Conservation (phyloP, 352 stramenopile species). For the Phytopythium kandeliae region DNA sequence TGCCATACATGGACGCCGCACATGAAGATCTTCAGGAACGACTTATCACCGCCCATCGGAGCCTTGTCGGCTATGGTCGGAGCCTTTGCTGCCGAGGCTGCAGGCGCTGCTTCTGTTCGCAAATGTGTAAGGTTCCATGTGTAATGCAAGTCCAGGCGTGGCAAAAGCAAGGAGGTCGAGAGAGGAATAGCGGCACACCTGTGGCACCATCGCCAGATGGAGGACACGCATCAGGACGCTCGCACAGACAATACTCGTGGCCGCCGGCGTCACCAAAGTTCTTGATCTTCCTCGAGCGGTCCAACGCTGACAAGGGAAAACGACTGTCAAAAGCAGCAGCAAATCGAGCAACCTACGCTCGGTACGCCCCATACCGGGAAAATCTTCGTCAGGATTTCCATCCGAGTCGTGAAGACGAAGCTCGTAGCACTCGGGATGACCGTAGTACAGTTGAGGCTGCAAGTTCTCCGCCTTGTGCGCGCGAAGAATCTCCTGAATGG, state of each 20-base stretch:
- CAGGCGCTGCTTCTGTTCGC: slow-evolving; percentile 15
- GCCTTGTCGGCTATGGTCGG: slow-evolving; percentile 32
- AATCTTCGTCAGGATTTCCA: slow-evolving; percentile 83
- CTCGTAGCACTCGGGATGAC: slow-evolving; percentile 84
- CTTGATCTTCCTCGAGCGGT: slow-evolving; percentile 86
- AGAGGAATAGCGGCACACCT: slow-evolving; percentile 17
- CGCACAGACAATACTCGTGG: slow-evolving; percentile 85
- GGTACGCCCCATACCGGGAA: slow-evolving; percentile 43
- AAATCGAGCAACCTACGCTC: neutral
- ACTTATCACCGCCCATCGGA: slow-evolving; percentile 56
- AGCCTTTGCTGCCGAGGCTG: slow-evolving; percentile 18
- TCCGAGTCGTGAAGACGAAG: slow-evolving; percentile 79
- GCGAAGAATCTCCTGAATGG: slow-evolving; percentile 78
- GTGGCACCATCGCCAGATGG: slow-evolving; percentile 45
- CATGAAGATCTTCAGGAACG: slow-evolving; percentile 88
- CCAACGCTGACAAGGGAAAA: slow-evolving; percentile 36
- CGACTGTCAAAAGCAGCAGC: slow-evolving; percentile 3
- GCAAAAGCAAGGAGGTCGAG: neutral
- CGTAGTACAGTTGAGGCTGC: slow-evolving; percentile 76
- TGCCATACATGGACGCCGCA: slow-evolving; percentile 16
- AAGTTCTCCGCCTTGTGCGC: slow-evolving; percentile 58
- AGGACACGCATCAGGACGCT: slow-evolving; percentile 78
- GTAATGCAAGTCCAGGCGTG: neutral
- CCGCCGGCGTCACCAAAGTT: slow-evolving; percentile 87
- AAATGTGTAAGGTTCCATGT: neutral